Percentiles rank a stretch among this genome's conserved stretches.
Evolutionary conservation across 495 filamentous ascomycete genomes (phyloP).

Genomic region (Aspergillus cristatus): DNA sequence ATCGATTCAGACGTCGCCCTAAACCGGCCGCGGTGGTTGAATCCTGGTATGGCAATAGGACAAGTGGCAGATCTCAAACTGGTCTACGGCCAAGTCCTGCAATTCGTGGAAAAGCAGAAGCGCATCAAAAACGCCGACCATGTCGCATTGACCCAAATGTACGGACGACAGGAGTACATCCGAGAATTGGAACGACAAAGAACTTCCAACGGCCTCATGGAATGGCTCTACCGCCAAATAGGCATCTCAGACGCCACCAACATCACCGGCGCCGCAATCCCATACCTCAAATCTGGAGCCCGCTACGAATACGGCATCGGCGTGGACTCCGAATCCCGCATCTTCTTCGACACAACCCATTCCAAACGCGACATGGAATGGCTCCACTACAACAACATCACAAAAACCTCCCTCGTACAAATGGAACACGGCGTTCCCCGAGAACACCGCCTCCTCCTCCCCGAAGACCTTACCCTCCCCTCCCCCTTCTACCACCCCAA

Average conservation of each 20-base stretch:
- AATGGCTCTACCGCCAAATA: constrained; percentile 34
- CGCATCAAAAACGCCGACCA: constrained; percentile 34
- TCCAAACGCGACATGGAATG: constrained; percentile 38
- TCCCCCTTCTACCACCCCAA: constrained; percentile 31
- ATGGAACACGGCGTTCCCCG: constrained; percentile 33
- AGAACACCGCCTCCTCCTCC: constrained; percentile 33
- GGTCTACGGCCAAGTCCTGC: constrained; percentile 40
- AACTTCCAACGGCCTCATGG: constrained; percentile 27
- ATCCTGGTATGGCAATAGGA: constrained; percentile 44
- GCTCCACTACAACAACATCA: constrained; percentile 37
- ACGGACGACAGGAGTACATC: constrained; percentile 49
- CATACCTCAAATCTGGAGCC: constrained; percentile 27
- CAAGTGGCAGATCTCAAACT: constrained; percentile 40
- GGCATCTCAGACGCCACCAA: constrained; percentile 41
- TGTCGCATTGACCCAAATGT: constrained; percentile 46
- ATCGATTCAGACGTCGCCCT: constrained; percentile 22
- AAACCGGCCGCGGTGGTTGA: constrained; percentile 44
- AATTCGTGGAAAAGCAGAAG: constrained; percentile 27
- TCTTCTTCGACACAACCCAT: constrained; percentile 44
- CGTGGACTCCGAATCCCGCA: constrained; percentile 45
- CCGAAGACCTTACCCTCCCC: constrained; percentile 26
- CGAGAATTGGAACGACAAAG: constrained; percentile 41
- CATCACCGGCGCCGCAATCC: constrained; percentile 30
- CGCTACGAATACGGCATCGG: constrained; percentile 50
- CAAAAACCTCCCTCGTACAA: constrained; percentile 30